phyloP scores from a whole-genome alignment of 805 yeast species.

The Pichia cephalocereana region DNA sequence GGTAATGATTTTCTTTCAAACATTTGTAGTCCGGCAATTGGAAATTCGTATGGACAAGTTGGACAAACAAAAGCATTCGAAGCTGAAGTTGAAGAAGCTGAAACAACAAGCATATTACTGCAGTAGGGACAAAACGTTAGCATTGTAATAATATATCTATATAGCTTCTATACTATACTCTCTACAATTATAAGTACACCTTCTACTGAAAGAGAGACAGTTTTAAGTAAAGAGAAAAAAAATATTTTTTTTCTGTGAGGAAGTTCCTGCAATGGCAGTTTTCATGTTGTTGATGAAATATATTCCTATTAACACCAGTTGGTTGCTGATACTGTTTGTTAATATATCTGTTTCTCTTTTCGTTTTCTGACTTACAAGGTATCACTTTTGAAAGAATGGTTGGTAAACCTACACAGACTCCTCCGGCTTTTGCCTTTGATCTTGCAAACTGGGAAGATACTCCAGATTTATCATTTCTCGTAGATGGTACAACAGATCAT shows the following conservation, averaged over 20 bases:
- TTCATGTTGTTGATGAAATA: too few species aligned
- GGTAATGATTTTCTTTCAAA: constrained; percentile 77
- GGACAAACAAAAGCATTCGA: constrained; percentile 74
- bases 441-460: constrained; percentile 24
- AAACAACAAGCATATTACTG: constrained; percentile 76
- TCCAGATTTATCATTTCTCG: constrained; percentile 20
- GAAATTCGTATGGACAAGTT: constrained; percentile 93
- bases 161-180: too few species aligned
- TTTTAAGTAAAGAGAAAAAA: too few species aligned
- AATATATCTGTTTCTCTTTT: too few species aligned
- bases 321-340: too few species aligned
- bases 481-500: constrained; percentile 5
- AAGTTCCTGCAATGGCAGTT: too few species aligned
- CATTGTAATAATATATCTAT: constrained; percentile 35
- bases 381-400: background rate
- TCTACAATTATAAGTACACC: too few species aligned
- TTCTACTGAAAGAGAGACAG: too few species aligned
- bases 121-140: constrained; percentile 93
- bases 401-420: background rate
- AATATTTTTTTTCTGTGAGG: too few species aligned
- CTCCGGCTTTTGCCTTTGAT: constrained; percentile 15
- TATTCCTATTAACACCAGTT: too few species aligned
- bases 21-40: constrained; percentile 73
- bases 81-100: constrained; percentile 43
- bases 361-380: too few species aligned